Conservation (phyloP, 495 filamentous ascomycete species). For the Gamarada debralockiae region DNA sequence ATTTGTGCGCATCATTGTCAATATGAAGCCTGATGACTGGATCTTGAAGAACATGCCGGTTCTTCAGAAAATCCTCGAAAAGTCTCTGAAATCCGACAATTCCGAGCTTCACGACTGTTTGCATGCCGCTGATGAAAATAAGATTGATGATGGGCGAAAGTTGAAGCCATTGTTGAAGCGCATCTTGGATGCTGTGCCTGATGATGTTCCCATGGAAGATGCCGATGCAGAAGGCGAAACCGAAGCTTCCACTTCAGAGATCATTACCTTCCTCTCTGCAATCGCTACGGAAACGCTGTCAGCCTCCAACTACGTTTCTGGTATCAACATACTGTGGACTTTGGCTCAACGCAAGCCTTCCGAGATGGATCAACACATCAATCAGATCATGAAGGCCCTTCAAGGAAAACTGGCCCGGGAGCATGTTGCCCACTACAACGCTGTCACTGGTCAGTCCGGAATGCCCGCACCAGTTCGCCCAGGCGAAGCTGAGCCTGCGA, state of each 20-base stretch:
- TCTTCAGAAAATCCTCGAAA: slow-evolving; percentile 87
- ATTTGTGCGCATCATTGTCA: slow-evolving; percentile 80
- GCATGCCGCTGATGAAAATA: slow-evolving; percentile 60
- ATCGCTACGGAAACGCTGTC: slow-evolving; percentile 81
- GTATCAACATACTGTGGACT: slow-evolving; percentile 89
- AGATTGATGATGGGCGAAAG: slow-evolving; percentile 53
- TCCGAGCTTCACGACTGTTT: slow-evolving; percentile 90
- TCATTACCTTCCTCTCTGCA: slow-evolving; percentile 73
- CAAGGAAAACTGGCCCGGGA: slow-evolving; percentile 91
- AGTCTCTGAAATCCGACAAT: slow-evolving; percentile 79
- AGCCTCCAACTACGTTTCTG: slow-evolving; percentile 73
- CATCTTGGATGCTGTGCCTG: slow-evolving; percentile 86
- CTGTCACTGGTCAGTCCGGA: slow-evolving; percentile 41
- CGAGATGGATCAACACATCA: slow-evolving; percentile 85
- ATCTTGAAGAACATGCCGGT: slow-evolving; percentile 66
- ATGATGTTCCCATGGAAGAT: slow-evolving; percentile 82
- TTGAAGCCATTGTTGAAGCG: slow-evolving; percentile 70
- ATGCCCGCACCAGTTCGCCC: slow-evolving; percentile 32
- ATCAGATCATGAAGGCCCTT: slow-evolving; percentile 86
- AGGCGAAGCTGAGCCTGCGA: slow-evolving; percentile 35
- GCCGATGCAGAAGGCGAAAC: slow-evolving; percentile 80
- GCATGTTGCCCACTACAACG: slow-evolving; percentile 73
- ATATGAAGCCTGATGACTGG: slow-evolving; percentile 86
- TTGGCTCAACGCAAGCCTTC: slow-evolving; percentile 77
- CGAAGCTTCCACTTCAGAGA: slow-evolving; percentile 66